phyloP scores from a whole-genome alignment of 768 basidiomycete genomes.

The Stropharia rugosoannulata region DNA sequence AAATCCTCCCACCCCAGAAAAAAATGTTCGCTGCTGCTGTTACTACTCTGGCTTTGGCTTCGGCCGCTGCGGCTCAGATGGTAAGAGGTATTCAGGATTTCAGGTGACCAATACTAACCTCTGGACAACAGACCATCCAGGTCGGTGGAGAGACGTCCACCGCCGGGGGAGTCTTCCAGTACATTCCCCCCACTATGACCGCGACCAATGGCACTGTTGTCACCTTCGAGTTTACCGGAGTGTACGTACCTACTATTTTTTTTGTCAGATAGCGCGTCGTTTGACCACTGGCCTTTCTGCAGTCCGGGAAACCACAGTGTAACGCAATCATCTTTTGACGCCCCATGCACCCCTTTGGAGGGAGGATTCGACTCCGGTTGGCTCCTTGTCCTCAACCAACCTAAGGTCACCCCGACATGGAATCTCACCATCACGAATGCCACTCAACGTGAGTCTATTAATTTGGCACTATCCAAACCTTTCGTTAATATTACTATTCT shows the following conservation, averaged over 20 bases:
- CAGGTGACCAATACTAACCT: not conserved
- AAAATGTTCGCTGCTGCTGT: slow-evolving; percentile 4
- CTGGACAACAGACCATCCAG: slow-evolving; percentile 24
- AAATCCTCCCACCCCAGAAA: not conserved
- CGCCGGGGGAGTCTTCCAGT: slow-evolving; percentile 41
- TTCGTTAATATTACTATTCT: slow-evolving; percentile 13
- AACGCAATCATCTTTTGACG: slow-evolving; percentile 46
- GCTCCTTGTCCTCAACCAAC: slow-evolving; percentile 34
- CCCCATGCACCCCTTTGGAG: slow-evolving; percentile 41
- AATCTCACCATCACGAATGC: slow-evolving; percentile 52
- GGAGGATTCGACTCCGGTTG: slow-evolving; percentile 60
- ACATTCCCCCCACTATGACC: slow-evolving; percentile 40
- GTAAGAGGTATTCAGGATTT: not conserved
- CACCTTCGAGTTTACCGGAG: slow-evolving; percentile 49
- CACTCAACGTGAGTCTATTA: slow-evolving; percentile 35
- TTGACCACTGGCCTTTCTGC: not conserved
- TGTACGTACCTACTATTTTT: slow-evolving; percentile 26
- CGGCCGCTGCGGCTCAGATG: slow-evolving; percentile 23
- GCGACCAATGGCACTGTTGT: slow-evolving; percentile 44
- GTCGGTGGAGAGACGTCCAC: slow-evolving; percentile 34
- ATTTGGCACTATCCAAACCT: slow-evolving; percentile 12
- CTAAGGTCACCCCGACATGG: slow-evolving; percentile 35
- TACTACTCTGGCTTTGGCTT: slow-evolving; percentile 10
- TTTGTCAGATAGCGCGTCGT: not conserved
- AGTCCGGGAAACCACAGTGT: slow-evolving; percentile 55